Conservation (phyloP, 768 basidiomycete genomes). For the Pleurotus platypus region DNA sequence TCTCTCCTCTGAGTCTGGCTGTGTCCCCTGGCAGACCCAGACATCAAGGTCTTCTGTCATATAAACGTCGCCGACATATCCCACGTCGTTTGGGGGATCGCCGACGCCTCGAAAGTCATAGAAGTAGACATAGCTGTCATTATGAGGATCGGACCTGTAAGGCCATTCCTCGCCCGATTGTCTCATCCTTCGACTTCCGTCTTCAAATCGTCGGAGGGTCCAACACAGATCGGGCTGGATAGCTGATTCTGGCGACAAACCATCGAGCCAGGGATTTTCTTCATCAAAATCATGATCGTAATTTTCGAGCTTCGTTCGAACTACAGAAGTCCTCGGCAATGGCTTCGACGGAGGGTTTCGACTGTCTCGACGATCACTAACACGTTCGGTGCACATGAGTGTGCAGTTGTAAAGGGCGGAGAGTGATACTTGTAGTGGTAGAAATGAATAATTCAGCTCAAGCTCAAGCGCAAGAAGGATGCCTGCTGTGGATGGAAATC, state of each 20-base stretch:
- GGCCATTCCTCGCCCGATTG: not conserved
- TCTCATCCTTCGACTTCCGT: not conserved
- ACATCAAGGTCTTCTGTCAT: not conserved
- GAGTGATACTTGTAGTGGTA: no score
- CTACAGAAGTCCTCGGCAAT: no score
- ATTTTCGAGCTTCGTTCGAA: no score
- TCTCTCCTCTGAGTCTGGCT: not conserved
- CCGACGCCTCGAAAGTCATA: not conserved
- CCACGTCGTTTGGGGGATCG: conserved; percentile 2
- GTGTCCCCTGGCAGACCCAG: not conserved
- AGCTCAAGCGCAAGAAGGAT: no score
- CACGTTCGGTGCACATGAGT: no score
- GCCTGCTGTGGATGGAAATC: no score
- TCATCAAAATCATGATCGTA: no score
- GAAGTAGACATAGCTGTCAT: not conserved
- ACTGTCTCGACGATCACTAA: no score
- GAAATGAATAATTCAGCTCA: no score
- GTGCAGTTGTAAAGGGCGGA: no score
- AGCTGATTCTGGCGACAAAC: not conserved
- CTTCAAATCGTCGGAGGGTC: conserved; percentile 4
- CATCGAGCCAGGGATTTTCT: conserved; percentile 10
- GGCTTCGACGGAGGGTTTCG: no score
- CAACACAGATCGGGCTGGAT: not conserved
- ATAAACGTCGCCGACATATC: conserved; percentile 2
- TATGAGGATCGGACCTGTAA: not conserved